Evolutionary conservation across 345 rosid species (phyloP), one percentile per base, ranked within the genome.

Genomic region (Durio zibethinus): DNA sequence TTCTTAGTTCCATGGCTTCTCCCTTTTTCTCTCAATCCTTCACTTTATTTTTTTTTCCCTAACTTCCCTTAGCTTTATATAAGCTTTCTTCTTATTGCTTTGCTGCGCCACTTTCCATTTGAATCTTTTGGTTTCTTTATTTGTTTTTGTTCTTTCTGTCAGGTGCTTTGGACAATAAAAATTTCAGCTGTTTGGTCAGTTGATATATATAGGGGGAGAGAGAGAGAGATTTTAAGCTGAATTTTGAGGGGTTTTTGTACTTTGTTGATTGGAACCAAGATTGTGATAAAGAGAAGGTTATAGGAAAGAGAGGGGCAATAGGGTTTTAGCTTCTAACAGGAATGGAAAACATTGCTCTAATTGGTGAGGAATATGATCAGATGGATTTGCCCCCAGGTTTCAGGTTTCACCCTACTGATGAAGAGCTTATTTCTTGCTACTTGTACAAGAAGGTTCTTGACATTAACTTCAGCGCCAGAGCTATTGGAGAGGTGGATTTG

Each of bases 331-430:
- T 72, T 74, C 60, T 76, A 27, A 40, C 38, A 74, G 69, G 31
- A 72, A 92, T 91, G 92, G 91, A 84, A 76, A 71, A 79, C 42
- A 69, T 81, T 77, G 56, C 80, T 59, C 86, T 70, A 43, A 9
- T 83, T 76, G 88, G 72, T n/a, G 86, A 81, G 85, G 97, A 87
- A 78, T 92, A 88, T 71, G 92, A 86, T 40, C 83, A 81, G 82
- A 88, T 93, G 82, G 94, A 90, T 80, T 86, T 94, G 79, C 98
- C 94, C 0, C 98, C 98, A 5, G 98, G 98, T 0, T 94, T 94
- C 75, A 77, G 97, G 48, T 94, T 94, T 82, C 97, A 92, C 83
- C 98, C 98, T 3, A 94, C 97, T 3, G 98, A 94, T 48, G 98
- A 94, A 86, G 98, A 94, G 82, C 98, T 94, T 71, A 94, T 94